Base-by-base conservation (phyloP, 371 early-diverging fungal species). In the Capillidium rhysosporum region DNA sequence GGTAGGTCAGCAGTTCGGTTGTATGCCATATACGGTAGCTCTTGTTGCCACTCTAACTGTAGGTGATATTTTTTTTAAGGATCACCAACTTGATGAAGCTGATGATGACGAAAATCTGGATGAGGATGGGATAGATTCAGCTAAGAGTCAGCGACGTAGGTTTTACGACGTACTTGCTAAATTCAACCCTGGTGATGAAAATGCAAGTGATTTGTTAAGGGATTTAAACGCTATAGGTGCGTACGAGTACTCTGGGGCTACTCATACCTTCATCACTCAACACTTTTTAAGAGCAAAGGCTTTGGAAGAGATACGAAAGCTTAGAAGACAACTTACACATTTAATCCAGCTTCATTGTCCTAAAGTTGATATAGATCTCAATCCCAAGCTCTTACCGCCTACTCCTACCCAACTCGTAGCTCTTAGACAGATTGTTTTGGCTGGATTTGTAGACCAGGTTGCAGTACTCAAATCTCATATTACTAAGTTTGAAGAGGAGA, bases 401-500 rank as follows among this genome's bases (percentile, higher is more conserved):
- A 52, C 61, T 29, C 25, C 20, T 8, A 18, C 21, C 12, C 61
- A 61, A 49, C 53, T 59, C 52, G 14, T 73, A 5, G 73, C 84
- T 1, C 62, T 96, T 24, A 78, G 82, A 16, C 94, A 95, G 64
- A 76, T 93, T 31, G 55, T 95, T 0, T 69, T 86, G 1, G 79
- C 89, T 1, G 92, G 93, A 1, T 93, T 84, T 56, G 73, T 87
- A 52, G 97, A 96, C 63, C 86, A 84, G 16, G 76, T 96, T 3
- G 97, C 97, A 0, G 68, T 82, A 45, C 77, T 86, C 2, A 73
- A 70, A 54, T 83, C 82, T 52, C 65, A 83, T 24, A 59, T 80
- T 4, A 82, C 77, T 12, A 66, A 77, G n/a, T n/a, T n/a, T n/a
- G 70, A 67, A 3, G 71, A 69, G 12, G 72, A 65, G 1, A 65